phyloP scores from a whole-genome alignment of 2,329 filamentous ascomycete genomes.

The Geosmithia putterillii region DNA sequence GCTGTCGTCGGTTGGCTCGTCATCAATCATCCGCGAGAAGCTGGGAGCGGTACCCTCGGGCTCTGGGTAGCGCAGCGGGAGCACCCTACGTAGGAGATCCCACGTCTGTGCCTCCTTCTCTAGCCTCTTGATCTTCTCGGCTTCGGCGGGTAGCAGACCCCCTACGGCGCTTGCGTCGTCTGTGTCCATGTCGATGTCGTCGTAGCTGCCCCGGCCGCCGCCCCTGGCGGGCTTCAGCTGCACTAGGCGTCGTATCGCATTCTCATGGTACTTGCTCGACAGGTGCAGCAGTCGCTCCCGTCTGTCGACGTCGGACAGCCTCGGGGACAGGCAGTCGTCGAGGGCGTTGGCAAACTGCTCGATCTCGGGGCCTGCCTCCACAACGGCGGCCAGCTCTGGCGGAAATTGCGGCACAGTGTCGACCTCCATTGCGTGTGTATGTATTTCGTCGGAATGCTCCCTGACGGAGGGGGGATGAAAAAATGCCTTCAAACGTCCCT shows the following conservation, averaged over 20 bases:
- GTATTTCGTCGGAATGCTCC: not conserved
- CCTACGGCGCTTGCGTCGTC: constrained; percentile 31
- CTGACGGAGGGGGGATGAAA: not conserved
- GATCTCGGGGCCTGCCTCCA: constrained; percentile 66
- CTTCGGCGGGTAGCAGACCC: constrained; percentile 10
- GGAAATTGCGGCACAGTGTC: not conserved
- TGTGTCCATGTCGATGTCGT: constrained; percentile 42
- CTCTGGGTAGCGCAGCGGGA: constrained; percentile 51
- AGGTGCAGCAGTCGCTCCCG: constrained; percentile 58
- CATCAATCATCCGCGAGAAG: constrained; percentile 1
- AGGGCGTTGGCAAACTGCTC: constrained; percentile 76
- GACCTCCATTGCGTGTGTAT: constrained; percentile 1
- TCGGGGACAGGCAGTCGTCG: constrained; percentile 55
- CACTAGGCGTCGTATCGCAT: constrained; percentile 25
- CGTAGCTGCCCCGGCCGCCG: constrained; percentile 18
- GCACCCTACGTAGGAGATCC: constrained; percentile 67
- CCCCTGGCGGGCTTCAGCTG: constrained; percentile 14
- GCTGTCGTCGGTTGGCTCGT: not conserved
- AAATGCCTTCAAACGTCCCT: not conserved
- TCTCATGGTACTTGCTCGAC: constrained; percentile 41
- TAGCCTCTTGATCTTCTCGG: constrained; percentile 35
- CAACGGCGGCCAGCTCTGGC: constrained; percentile 10
- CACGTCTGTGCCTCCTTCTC: constrained; percentile 83
- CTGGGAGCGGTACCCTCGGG: constrained; percentile 11
- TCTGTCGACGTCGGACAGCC: constrained; percentile 37